A percentile compares a stretch with the other conserved stretches of the same genome.
Conservation (phyloP, 768 basidiomycete genomes). For the Boletus rubropictus region DNA sequence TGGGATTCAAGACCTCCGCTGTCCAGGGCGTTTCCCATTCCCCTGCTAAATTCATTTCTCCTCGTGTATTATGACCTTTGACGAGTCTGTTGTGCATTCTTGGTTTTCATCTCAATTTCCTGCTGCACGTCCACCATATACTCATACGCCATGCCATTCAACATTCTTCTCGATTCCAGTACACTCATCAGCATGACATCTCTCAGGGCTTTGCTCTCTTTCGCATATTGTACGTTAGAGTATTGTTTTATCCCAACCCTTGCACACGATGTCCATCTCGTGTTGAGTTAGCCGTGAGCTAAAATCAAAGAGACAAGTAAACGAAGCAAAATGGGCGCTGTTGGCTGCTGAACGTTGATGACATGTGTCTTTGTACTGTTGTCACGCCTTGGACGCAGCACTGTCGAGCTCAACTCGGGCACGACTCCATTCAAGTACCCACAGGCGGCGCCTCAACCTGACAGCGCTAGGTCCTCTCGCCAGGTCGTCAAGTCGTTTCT, state of each 20-base stretch:
- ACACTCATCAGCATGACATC: slow-evolving; percentile 28
- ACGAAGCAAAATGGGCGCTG: slow-evolving; percentile 25
- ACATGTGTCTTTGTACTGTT: slow-evolving; percentile 1
- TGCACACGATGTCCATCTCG: slow-evolving; percentile 11
- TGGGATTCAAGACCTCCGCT: slow-evolving; percentile 87
- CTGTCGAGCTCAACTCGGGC: neutral
- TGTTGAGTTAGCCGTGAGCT: slow-evolving; percentile 1
- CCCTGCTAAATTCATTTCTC: slow-evolving; percentile 48
- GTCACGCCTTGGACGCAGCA: neutral
- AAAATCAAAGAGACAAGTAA: neutral
- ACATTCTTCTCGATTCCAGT: slow-evolving; percentile 22
- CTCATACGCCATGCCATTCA: slow-evolving; percentile 32
- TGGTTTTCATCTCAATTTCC: slow-evolving; percentile 26
- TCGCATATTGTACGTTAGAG: slow-evolving; percentile 44
- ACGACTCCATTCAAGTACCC: neutral
- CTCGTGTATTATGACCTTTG: slow-evolving; percentile 25
- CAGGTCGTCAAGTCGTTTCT: too few species aligned
- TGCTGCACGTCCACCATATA: slow-evolving; percentile 28
- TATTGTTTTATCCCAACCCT: slow-evolving; percentile 26
- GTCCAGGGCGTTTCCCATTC: slow-evolving; percentile 49
- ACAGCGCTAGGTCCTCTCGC: too few species aligned
- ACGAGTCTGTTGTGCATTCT: slow-evolving; percentile 20
- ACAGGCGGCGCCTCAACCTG: neutral
- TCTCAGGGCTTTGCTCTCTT: slow-evolving; percentile 18
- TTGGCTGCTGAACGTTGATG: neutral